Conservation (phyloP, 805 yeast genomes). For the Candida argentea region DNA sequence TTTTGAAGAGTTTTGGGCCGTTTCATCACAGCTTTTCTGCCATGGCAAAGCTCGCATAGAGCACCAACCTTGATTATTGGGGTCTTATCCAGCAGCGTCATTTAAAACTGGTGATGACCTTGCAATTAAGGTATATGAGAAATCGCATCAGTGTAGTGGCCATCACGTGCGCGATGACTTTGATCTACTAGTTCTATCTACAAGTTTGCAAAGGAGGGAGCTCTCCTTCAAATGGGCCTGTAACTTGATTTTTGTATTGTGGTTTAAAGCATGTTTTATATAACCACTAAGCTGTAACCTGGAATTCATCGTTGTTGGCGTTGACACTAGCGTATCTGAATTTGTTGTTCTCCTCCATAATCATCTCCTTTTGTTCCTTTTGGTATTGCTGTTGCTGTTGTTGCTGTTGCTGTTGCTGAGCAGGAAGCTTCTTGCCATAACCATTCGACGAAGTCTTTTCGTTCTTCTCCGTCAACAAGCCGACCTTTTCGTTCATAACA, state of each 20-base stretch:
- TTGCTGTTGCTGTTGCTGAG: conserved; percentile 28
- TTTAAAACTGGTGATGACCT: neutral
- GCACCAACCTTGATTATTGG: conserved; percentile 27
- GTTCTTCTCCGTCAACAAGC: conserved; percentile 70
- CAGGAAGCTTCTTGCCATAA: conserved; percentile 33
- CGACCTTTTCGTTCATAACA: conserved; percentile 72
- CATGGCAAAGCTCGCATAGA: conserved; percentile 76
- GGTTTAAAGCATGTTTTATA: too few species aligned
- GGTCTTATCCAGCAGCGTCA: conserved; percentile 1
- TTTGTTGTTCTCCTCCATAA: conserved; percentile 28
- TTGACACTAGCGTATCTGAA: conserved; percentile 37
- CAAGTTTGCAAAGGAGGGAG: conserved; percentile 2
- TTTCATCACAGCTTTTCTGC: conserved; percentile 74
- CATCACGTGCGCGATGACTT: too few species aligned
- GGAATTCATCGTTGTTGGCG: conserved; percentile 35
- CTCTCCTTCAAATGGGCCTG: too few species aligned
- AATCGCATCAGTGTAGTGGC: too few species aligned
- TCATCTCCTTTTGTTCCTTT: conserved; percentile 15
- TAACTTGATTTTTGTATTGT: too few species aligned
- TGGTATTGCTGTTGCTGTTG: conserved; percentile 17
- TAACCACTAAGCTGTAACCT: conserved; percentile 21
- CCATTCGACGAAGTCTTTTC: conserved; percentile 78
- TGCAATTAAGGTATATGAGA: conserved; percentile 1
- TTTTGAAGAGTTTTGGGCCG: conserved; percentile 89
- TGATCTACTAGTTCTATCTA: neutral